Evolutionary conservation across 2,329 filamentous ascomycete species (phyloP).

Genomic region (Cladobotryum protrusum): DNA sequence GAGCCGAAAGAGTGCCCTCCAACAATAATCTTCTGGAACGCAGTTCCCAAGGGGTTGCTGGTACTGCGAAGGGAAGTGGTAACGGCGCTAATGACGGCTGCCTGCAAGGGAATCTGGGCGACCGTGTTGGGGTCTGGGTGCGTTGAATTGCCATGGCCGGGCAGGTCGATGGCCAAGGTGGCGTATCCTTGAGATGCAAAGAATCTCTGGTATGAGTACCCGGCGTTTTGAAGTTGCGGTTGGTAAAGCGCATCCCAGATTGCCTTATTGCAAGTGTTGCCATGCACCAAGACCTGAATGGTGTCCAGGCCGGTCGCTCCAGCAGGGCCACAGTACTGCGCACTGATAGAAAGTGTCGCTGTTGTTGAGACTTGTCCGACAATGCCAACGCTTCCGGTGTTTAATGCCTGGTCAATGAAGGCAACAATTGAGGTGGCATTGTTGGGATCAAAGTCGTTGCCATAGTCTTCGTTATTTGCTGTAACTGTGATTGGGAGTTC

Average conservation of each 20-base stretch:
- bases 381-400: not conserved
- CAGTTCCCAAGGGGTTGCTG: not conserved
- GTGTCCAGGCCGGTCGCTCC: not conserved
- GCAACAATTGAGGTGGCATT: too few species aligned
- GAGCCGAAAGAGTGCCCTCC: conserved; percentile 1
- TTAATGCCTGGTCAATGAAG: not conserved
- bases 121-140: not conserved
- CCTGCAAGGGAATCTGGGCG: not conserved
- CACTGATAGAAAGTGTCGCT: not conserved
- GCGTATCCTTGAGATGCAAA: conserved; percentile 4
- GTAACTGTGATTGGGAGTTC: not conserved
- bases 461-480: conserved; percentile 1
- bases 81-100: not conserved
- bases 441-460: not conserved
- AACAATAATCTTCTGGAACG: not conserved
- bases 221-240: not conserved
- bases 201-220: conserved; percentile 1
- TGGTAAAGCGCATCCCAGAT: not conserved
- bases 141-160: conserved; percentile 2
- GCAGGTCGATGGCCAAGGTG: not conserved
- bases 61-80: not conserved
- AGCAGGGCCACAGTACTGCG: conserved; percentile 3
- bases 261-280: not conserved
- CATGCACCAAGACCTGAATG: not conserved
- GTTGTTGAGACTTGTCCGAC: conserved; percentile 1